A percentile compares a stretch with the other conserved stretches of the same genome.
phyloP scores from a whole-genome alignment of 306 rosid genomes.

The Carpinus fangiana region DNA sequence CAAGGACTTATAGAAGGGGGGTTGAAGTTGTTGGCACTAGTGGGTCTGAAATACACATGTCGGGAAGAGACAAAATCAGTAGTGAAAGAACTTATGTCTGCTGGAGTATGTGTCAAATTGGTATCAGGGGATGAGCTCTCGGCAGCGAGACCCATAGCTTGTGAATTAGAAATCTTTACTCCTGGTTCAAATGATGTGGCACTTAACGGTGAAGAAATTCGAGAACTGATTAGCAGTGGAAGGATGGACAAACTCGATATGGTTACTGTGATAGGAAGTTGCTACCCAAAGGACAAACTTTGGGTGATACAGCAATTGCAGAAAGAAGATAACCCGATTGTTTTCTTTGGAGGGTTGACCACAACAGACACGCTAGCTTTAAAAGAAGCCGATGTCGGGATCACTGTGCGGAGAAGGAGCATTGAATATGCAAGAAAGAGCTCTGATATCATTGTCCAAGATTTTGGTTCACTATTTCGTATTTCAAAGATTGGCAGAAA shows the following conservation, averaged over 20 bases:
- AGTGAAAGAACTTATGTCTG: constrained; percentile 28
- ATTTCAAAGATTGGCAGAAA: constrained; percentile 38
- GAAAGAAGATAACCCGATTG: constrained; percentile 47
- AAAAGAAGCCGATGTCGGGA: constrained; percentile 53
- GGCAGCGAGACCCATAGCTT: constrained; percentile 32
- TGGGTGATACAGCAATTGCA: constrained; percentile 35
- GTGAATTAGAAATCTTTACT: constrained; percentile 37
- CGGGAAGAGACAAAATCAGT: constrained; percentile 18
- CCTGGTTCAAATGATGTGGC: not conserved
- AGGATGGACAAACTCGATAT: constrained; percentile 19
- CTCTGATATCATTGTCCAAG: constrained; percentile 31
- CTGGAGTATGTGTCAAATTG: constrained; percentile 40
- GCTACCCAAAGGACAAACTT: constrained; percentile 43
- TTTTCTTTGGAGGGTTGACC: constrained; percentile 45
- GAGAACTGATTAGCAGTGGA: constrained; percentile 10
- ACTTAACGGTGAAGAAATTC: constrained; percentile 35
- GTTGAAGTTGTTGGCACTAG: constrained; percentile 48
- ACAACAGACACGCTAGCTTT: constrained; percentile 33
- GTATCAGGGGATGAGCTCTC: constrained; percentile 56
- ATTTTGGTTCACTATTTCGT: constrained; percentile 24
- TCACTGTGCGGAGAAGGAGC: constrained; percentile 20
- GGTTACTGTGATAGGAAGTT: constrained; percentile 46
- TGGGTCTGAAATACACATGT: constrained; percentile 43
- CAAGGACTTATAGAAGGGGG: constrained; percentile 38
- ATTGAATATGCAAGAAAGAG: constrained; percentile 19